These are phyloP conservation scores for Citrullus mucosospermus DNA, from an alignment of 306 rosid species.

Conservation along the genomic window DNA sequence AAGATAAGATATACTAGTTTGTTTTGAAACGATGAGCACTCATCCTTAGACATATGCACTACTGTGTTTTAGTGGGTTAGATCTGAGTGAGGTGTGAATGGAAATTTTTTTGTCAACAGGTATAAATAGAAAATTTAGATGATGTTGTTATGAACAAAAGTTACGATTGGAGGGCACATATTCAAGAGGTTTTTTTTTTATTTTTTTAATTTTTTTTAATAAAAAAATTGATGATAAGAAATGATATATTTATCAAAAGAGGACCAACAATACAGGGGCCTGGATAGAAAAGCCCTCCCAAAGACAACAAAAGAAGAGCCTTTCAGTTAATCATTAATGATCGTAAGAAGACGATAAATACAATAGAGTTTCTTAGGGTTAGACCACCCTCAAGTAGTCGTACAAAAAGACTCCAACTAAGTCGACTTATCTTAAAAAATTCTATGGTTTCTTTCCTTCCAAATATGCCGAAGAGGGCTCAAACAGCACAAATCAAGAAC, in stretches of 20 bases:
- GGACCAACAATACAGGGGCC: not conserved
- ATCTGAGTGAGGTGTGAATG: not conserved
- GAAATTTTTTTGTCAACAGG: not conserved
- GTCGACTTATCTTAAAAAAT: not conserved
- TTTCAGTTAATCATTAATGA: not conserved
- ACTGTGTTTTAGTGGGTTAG: not conserved
- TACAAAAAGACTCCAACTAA: not conserved
- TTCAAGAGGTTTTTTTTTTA: not conserved
- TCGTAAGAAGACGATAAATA: not conserved
- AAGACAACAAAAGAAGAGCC: not conserved
- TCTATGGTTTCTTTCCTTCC: not conserved
- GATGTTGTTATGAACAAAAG: not conserved
- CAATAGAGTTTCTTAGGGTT: not conserved
- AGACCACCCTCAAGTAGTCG: not conserved
- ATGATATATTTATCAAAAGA: not conserved
- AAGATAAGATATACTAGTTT: not conserved
- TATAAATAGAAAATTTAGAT: not conserved
- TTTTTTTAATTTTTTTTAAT: no score
- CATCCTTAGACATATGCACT: not conserved
- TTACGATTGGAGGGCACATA: not conserved
- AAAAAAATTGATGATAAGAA: not conserved
- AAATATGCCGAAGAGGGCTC: not conserved
- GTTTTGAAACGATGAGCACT: not conserved
- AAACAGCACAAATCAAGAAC: not conserved
- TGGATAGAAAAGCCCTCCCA: not conserved